phyloP scores from a whole-genome alignment of 2,329 filamentous ascomycete species.

The Aspergillus proliferans region DNA sequence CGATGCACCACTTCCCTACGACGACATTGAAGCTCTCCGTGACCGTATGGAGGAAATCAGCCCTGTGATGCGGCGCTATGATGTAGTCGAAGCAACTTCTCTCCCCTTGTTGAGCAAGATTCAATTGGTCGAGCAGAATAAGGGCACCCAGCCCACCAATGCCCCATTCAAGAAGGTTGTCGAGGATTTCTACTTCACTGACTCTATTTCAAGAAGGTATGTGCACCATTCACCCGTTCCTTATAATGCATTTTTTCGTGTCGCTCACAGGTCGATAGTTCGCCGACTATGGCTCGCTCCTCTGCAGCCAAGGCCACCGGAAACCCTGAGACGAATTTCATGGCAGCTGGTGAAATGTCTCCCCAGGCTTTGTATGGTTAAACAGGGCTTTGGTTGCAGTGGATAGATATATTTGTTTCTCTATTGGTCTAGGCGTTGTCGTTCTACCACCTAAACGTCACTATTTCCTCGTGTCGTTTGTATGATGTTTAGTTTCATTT shows the following conservation, averaged over 20 bases:
- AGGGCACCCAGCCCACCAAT: constrained; percentile 69
- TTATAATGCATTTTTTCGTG: neutral
- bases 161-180: constrained; percentile 75
- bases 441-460: constrained; percentile 30
- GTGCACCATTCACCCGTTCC: constrained; percentile 24
- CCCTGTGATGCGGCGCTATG: constrained; percentile 81
- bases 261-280: constrained; percentile 50
- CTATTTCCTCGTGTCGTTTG: constrained; percentile 17
- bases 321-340: constrained; percentile 71
- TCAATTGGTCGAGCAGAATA: constrained; percentile 94
- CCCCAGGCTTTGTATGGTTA: constrained; percentile 35
- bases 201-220: constrained; percentile 91
- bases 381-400: constrained; percentile 8
- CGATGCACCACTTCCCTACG: constrained; percentile 78
- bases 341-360: constrained; percentile 59
- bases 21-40: constrained; percentile 80
- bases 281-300: constrained; percentile 96
- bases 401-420: constrained; percentile 21
- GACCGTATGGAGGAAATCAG: constrained; percentile 95
- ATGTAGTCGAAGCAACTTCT: constrained; percentile 77
- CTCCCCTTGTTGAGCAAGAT: constrained; percentile 77
- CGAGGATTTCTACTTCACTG: constrained; percentile 97
- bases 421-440: constrained; percentile 31
- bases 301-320: constrained; percentile 83
- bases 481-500: constrained; percentile 14